A percentile compares a stretch with the other conserved stretches of the same genome.
Evolutionary conservation across 2,329 filamentous ascomycete genomes (phyloP).

Genomic region (Phaeophleospora eucalypticola): DNA sequence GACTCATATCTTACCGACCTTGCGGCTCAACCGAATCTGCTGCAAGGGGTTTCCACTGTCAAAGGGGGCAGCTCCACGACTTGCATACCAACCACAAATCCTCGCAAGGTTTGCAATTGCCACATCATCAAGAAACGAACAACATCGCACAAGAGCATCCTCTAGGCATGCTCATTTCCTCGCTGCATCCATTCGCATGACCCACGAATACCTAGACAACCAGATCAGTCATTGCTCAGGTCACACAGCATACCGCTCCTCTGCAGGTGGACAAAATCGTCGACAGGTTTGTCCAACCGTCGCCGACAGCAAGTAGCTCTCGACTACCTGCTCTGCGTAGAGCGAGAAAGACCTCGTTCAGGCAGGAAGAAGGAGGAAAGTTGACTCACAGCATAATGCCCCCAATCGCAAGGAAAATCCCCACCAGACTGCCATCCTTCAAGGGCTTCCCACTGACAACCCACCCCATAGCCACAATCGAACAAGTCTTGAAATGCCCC

Average conservation of each 20-base stretch:
- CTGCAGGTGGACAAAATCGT: neutral
- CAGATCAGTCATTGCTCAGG: neutral
- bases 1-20: too few relatives aligned
- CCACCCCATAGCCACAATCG: conserved; percentile 33
- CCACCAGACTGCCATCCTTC: conserved; percentile 27
- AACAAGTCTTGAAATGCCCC: conserved; percentile 34
- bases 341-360: neutral
- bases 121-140: too few relatives aligned
- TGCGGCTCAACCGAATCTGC: too few relatives aligned
- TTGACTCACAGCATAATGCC: conserved; percentile 31
- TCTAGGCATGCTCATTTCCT: conserved; percentile 12
- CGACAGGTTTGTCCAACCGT: too few relatives aligned
- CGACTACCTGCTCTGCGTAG: too few relatives aligned
- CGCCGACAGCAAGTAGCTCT: too few relatives aligned
- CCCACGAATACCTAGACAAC: conserved; percentile 16
- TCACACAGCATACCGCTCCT: conserved; percentile 1
- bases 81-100: too few relatives aligned
- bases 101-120: too few relatives aligned
- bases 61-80: too few relatives aligned
- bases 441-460: conserved; percentile 23
- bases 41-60: too few relatives aligned
- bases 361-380: neutral
- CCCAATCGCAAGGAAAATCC: conserved; percentile 30
- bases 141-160: too few relatives aligned
- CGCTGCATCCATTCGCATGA: conserved; percentile 14